Base-by-base conservation (phyloP, 768 basidiomycete genomes). In the Leucosporidium scottii region DNA sequence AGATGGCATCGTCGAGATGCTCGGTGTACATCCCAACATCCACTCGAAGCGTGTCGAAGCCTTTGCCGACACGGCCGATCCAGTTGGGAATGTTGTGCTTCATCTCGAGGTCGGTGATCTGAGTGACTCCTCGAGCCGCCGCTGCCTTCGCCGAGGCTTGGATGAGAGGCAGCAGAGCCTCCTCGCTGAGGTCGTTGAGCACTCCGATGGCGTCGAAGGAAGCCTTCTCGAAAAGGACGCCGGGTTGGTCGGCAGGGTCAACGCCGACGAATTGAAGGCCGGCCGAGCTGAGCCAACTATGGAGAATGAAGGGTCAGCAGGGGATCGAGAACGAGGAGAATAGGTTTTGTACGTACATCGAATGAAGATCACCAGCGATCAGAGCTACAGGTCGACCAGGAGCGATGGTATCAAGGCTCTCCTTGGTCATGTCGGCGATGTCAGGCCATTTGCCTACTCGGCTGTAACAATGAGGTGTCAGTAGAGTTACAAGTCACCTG, bases 41-140 rank as follows among this genome's bases (percentile, higher is more conserved):
- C 2, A 75, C 74, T 12, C 74, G 65, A 21, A 75, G 70, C n/a
- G 44, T 44, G 23, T 21, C 53, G 27, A 59, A 66, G 12, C 64
- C 70, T 25, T 64, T 68, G 8, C 23, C 57, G 8, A 69, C 68
- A 25, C 75, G 58, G 1, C 68, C 51, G 17, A 3, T 13, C 71
- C 71, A 72, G 39, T 63, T 63, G 1, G 13, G 8, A 27, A 74
- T 66, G 56, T 76, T 76, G 66, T 70, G 68, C 4, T 60, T 68
- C 74, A 74, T 74, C 62, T 76, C 75, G 20, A 76, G 62, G 30
- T 76, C 75, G 58, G 75, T 70, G 47, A 76, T 74, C 54, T 73
- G 64, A 18, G 75, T 75, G 28, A 75, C 70, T 28, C 74, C 75
- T 61, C 68, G 66, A 9, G 63, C 49, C 74, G 75, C 75, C 4